These are phyloP conservation scores for Mentha longifolia DNA, from an alignment of 257 asterid species.

Conservation along the genomic window DNA sequence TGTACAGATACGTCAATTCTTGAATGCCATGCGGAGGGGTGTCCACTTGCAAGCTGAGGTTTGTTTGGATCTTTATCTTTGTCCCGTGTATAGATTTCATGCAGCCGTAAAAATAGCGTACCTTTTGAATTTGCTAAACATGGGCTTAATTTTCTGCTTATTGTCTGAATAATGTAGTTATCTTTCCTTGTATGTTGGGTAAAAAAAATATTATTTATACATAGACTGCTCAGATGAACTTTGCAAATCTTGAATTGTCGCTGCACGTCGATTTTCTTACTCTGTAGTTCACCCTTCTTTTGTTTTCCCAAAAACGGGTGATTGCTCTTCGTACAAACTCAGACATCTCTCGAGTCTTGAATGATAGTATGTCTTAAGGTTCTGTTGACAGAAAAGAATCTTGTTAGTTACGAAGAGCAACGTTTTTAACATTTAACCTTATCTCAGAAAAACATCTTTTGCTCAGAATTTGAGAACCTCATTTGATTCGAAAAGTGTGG, in stretches of 20 bases:
- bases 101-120: background rate
- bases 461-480: background rate
- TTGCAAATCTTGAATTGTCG: background rate
- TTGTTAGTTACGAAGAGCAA: too few species aligned
- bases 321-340: background rate
- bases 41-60: constrained; percentile 75
- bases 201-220: background rate
- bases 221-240: background rate
- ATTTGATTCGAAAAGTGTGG: background rate
- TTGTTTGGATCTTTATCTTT: constrained; percentile 42
- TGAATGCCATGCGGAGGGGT: constrained; percentile 78
- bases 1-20: constrained; percentile 77
- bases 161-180: background rate
- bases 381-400: background rate
- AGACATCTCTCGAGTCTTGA: background rate
- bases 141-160: background rate
- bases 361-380: background rate
- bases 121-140: background rate
- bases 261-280: background rate
- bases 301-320: background rate
- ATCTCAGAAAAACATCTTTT: background rate
- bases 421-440: too few species aligned
- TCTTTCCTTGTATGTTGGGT: background rate
- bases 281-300: background rate
- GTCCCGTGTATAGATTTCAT: background rate